Base-by-base conservation (phyloP, 2,329 filamentous ascomycete species). In the Claviceps digitariae region DNA sequence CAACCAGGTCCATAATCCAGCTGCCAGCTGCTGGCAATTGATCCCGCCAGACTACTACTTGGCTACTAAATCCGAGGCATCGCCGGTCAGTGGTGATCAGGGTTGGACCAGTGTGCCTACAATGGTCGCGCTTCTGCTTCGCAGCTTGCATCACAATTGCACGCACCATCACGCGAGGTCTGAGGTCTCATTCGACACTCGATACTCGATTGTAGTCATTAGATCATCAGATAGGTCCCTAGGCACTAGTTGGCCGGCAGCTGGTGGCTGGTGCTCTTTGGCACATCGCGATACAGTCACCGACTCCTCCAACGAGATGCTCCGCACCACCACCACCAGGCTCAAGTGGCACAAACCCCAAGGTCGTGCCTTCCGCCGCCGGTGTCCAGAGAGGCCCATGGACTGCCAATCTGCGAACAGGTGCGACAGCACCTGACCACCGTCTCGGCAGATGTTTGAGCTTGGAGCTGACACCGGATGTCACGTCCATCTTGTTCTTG, bases 401-500 rank as follows among this genome's bases (percentile, higher is more conserved):
- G 25, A 17, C 31, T 46, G 47, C 34, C 47, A 31, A 47, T 20
- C 50, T 46, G 50, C 43, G n/a, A 40, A 50, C 52, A 51, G 46
- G 41, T 44, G 48, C 21, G 40, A 38, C 52, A 49, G 51, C 51
- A 51, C 48, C 48, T 55, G 48, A 51, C 48, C 52, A 41, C 38
- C 43, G 23, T 31, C 44, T 46, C 41, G 46, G 53, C 46, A 50
- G 40, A n/a, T 55, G 46, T 29, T 47, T 43, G 20, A 34, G 40
- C 53, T 55, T 23, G 38, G 21, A 45, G 36, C 38, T 47, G 21
- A 49, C n/a, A 9, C 17, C 27, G 21, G n/a, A 10, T 20, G 23
- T 51, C 48, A 8, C 51, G 23, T 49, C n/a, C n/a, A 53, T 43
- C n/a, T 21, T 34, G 44, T 20, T 44, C n/a, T 44, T 45, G 6